Base-by-base conservation (phyloP, 78 protist species). In the Salpingoeca rosetta region DNA sequence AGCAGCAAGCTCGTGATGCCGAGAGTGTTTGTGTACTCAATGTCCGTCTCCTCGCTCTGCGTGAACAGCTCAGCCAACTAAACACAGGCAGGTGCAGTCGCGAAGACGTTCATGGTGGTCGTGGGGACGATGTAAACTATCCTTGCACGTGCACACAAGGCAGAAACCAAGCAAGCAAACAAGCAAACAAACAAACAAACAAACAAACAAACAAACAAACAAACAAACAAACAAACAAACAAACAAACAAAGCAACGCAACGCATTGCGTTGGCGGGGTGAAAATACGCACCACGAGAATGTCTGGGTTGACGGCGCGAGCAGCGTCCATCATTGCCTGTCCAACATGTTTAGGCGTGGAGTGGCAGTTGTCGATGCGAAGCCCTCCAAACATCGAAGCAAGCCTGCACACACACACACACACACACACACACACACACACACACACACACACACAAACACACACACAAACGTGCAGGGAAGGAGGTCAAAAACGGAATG, bases 281-380 rank as follows among this genome's bases (percentile, higher is more conserved):
- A 94, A 94, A 0, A 95, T 84, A 80, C 93, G 95, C 43, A 95
- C 94, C 7, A 93, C 88, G 35, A 76, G 89, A 45, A 96, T 45
- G 36, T 84, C 80, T 0, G 96, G 93, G 10, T 88, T 45, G 43
- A 91, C 45, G n/a, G 74, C 44, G 24, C 98, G 51, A 7, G 97
- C 97, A 0, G 39, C 65, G 31, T 90, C 95, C 38, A 96, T 82
- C 36, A 96, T 41, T 38, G 86, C 85, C 89, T 92, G 91, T n/a
- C 93, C 94, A 10, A 93, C 94, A 39, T 88, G 94, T 36, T 89
- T n/a, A 17, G 98, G 97, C 1, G 97, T 94, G 31, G 88, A 44
- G 65, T 96, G 98, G 77, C 93, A 88, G 88, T 96, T 96, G 84
- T 96, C 98, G 41, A 96, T 90, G 80, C 98, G 86, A 41, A 96